Conservation (phyloP, 805 yeast species). For the Blastobotrys mokoenaii region DNA sequence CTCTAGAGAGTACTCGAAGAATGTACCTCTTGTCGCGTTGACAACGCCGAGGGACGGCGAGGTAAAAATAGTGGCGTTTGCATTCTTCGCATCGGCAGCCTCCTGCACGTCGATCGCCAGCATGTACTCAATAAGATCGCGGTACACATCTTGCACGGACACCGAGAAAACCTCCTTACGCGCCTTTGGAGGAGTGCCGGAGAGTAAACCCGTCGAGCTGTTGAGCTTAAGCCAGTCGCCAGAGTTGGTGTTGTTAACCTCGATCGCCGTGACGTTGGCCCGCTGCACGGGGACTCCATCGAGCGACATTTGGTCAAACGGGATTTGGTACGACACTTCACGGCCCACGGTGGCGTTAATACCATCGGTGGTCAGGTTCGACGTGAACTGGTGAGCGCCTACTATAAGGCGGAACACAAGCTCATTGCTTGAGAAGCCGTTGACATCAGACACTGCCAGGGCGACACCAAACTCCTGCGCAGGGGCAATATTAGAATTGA, state of each 20-base stretch:
- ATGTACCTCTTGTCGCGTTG: constrained; percentile 62
- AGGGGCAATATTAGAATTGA: constrained; percentile 83
- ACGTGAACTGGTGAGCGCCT: constrained; percentile 81
- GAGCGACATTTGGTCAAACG: constrained; percentile 52
- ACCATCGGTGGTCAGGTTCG: constrained; percentile 48
- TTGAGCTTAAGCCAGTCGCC: constrained; percentile 61
- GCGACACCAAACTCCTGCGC: constrained; percentile 61
- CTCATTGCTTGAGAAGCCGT: constrained; percentile 63
- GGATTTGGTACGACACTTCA: constrained; percentile 47
- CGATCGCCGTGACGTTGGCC: constrained; percentile 48
- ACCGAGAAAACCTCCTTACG: constrained; percentile 36
- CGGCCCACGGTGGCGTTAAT: constrained; percentile 64
- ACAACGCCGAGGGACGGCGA: constrained; percentile 42
- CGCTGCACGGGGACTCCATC: constrained; percentile 47
- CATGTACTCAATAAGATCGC: constrained; percentile 26
- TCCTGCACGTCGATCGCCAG: constrained; percentile 19
- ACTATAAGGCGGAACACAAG: constrained; percentile 65
- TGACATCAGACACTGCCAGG: constrained; percentile 70
- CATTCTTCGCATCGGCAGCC: not conserved
- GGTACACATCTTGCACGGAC: constrained; percentile 32
- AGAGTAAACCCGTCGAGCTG: constrained; percentile 50
- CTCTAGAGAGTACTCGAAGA: constrained; percentile 41
- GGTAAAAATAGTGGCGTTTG: constrained; percentile 30
- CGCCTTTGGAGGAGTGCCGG: constrained; percentile 54
- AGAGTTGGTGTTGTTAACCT: constrained; percentile 39